phyloP scores from a whole-genome alignment of 1,284 basidiomycete genomes.

The Puccinia novopanici region DNA sequence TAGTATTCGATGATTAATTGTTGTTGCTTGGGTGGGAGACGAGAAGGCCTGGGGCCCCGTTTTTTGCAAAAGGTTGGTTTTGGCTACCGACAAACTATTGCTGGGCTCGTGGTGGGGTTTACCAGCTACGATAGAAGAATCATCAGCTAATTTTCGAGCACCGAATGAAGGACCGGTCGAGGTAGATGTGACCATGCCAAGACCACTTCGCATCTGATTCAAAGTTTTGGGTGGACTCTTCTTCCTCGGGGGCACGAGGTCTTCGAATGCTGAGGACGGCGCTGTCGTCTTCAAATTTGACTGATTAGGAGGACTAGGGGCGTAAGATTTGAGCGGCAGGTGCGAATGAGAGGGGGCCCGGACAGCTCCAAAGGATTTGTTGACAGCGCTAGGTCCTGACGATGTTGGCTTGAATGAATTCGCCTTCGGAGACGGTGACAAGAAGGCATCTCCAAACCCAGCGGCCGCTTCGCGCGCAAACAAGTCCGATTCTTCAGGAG shows the following conservation, averaged over 20 bases:
- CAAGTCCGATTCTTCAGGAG: slow-evolving; percentile 36
- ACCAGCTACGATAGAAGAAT: not conserved
- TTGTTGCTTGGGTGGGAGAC: not conserved
- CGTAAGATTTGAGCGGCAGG: not conserved
- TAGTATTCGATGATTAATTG: not conserved
- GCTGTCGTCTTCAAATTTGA: not conserved
- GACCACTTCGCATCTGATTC: slow-evolving; percentile 29
- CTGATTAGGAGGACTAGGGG: not conserved
- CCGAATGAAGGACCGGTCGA: not conserved
- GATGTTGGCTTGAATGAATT: not conserved
- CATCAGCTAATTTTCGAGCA: not conserved
- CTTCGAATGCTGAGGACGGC: slow-evolving; percentile 32
- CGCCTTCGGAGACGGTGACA: slow-evolving; percentile 7
- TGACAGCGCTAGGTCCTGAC: not conserved
- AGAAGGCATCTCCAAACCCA: slow-evolving; percentile 45
- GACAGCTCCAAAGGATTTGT: not conserved
- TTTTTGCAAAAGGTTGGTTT: slow-evolving; percentile 10
- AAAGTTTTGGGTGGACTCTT: slow-evolving; percentile 19
- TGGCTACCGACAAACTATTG: not conserved
- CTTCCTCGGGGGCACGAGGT: slow-evolving; percentile 27
- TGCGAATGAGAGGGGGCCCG: not conserved
- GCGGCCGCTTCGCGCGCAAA: slow-evolving; percentile 47
- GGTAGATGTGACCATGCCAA: not conserved
- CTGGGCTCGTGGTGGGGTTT: not conserved
- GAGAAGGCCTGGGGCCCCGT: slow-evolving; percentile 32